Percentiles rank a stretch among this genome's conserved stretches.
Evolutionary conservation across 2,329 filamentous ascomycete species (phyloP).

Genomic region (Sporothrix phasma): DNA sequence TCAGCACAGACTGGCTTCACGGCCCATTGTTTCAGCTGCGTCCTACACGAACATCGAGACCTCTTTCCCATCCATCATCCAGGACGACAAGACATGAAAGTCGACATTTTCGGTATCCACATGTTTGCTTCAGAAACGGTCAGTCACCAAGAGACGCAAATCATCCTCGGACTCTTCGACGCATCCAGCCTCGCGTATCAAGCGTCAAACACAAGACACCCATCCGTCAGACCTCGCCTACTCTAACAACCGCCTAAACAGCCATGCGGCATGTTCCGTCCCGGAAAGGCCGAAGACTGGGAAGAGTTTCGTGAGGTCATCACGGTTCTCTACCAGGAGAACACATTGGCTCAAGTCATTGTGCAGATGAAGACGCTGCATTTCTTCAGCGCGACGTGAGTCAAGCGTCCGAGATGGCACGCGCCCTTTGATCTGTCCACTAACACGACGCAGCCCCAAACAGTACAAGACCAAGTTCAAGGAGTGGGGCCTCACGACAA

Average conservation of each 20-base stretch:
- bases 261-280: conserved; percentile 16
- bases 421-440: too few species aligned
- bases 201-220: background rate
- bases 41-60: background rate
- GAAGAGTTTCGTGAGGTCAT: conserved; percentile 25
- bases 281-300: conserved; percentile 26
- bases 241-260: background rate
- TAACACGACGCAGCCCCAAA: conserved; percentile 13
- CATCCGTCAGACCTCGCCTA: too few species aligned
- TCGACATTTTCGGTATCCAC: background rate
- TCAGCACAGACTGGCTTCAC: background rate
- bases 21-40: background rate
- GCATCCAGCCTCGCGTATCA: too few species aligned
- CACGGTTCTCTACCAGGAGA: conserved; percentile 24
- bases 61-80: background rate
- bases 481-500: conserved; percentile 27
- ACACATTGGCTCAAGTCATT: conserved; percentile 31
- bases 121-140: background rate
- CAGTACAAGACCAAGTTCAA: conserved; percentile 28
- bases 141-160: background rate
- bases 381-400: conserved; percentile 26
- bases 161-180: background rate
- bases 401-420: too few species aligned
- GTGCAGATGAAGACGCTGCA: conserved; percentile 26
- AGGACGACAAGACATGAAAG: background rate